Percentiles rank a stretch among this genome's conserved stretches.
phyloP scores from a whole-genome alignment of 2,329 filamentous ascomycete genomes.

The Diaporthe sp. region DNA sequence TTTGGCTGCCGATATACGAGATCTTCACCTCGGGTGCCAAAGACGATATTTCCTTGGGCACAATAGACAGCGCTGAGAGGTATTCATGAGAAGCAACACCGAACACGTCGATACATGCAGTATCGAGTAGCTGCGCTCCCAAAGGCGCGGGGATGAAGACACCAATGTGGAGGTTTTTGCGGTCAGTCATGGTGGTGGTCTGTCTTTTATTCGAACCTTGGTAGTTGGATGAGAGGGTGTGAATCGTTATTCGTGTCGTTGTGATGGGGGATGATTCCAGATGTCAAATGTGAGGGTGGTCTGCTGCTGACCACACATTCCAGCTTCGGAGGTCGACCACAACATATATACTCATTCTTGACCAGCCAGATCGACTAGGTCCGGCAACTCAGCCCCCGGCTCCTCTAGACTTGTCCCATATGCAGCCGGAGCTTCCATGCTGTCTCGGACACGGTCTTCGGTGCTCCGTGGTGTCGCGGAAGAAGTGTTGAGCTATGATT shows the following conservation, averaged over 20 bases:
- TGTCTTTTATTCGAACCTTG: not conserved
- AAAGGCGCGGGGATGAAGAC: constrained; percentile 60
- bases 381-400: not conserved
- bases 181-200: not conserved
- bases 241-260: not conserved
- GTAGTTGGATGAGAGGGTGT: not conserved
- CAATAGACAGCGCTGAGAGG: constrained; percentile 49
- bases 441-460: not conserved
- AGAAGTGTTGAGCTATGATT: constrained; percentile 24
- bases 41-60: constrained; percentile 54
- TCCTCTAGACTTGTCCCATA: not conserved
- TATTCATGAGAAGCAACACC: constrained; percentile 62
- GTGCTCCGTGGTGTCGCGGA: constrained; percentile 20
- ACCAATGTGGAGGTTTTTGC: constrained; percentile 58
- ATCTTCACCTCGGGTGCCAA: constrained; percentile 59
- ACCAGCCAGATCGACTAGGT: not conserved
- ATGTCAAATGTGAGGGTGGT: not conserved
- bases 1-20: constrained; percentile 56
- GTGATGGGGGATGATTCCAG: not conserved
- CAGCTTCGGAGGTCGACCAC: not conserved
- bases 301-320: not conserved
- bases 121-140: constrained; percentile 62
- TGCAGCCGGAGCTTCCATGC: not conserved
- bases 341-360: not conserved
- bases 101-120: constrained; percentile 65